A percentile compares a stretch with the other conserved stretches of the same genome.
phyloP scores from a whole-genome alignment of 2,329 filamentous ascomycete genomes.

The Fragosphaeria purpurea region DNA sequence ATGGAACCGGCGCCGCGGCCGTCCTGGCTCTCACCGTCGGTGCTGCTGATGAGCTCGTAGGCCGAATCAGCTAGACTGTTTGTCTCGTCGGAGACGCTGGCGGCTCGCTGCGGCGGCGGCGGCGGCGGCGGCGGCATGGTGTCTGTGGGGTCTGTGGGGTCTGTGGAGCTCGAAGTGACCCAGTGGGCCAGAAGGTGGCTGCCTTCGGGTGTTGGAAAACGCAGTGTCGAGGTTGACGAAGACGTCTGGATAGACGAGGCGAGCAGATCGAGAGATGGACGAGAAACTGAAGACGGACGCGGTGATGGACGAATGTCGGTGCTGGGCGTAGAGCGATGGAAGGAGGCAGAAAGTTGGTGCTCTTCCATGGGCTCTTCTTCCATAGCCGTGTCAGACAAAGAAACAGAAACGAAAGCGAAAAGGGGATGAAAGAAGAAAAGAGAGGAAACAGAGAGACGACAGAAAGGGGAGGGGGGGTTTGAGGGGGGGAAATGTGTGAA shows the following conservation, averaged over 20 bases:
- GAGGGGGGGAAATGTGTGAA: neutral
- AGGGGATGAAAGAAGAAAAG: neutral
- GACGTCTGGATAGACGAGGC: conserved; percentile 17
- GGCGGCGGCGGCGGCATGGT: conserved; percentile 29
- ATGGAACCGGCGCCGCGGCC: conserved; percentile 34
- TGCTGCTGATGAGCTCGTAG: conserved; percentile 45
- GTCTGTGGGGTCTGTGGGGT: conserved; percentile 17
- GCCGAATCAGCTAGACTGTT: conserved; percentile 45
- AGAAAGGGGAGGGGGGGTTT: neutral
- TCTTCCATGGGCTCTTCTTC: conserved; percentile 6
- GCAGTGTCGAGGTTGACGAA: conserved; percentile 38
- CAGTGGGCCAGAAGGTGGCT: conserved; percentile 48
- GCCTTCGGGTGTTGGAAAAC: conserved; percentile 47
- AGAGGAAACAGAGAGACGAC: neutral
- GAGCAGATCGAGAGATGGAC: conserved; percentile 10
- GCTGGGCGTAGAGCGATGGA: conserved; percentile 2
- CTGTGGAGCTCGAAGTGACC: conserved; percentile 47
- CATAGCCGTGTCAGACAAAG: conserved; percentile 9
- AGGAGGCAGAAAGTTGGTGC: conserved; percentile 6
- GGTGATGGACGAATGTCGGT: neutral
- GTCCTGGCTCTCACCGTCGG: conserved; percentile 44
- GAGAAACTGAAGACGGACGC: conserved; percentile 1
- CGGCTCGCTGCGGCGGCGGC: conserved; percentile 2
- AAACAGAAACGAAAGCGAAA: neutral
- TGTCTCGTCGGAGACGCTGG: conserved; percentile 29